A percentile compares a stretch with the other conserved stretches of the same genome.
Evolutionary conservation across 176 grass and related monocot genomes (phyloP).

Genomic region (Raddia distichophylla): DNA sequence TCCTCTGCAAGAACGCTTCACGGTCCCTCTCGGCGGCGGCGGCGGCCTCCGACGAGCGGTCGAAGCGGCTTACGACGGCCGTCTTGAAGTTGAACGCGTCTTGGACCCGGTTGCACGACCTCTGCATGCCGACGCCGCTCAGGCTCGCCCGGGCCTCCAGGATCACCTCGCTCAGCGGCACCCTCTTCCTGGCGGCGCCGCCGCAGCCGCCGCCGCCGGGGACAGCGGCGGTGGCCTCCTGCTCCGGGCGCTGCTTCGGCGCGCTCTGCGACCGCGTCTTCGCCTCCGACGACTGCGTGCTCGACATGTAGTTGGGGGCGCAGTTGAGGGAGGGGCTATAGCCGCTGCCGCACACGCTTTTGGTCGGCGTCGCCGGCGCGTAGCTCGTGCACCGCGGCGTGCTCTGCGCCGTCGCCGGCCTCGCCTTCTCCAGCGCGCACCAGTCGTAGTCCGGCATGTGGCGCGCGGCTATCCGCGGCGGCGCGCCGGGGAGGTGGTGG

Average conservation of each 20-base stretch:
- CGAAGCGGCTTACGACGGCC: constrained; percentile 62
- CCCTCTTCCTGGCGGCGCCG: constrained; percentile 49
- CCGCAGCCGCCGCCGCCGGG: neutral
- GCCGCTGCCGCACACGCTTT: constrained; percentile 58
- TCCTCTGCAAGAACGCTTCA: constrained; percentile 59
- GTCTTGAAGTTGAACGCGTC: constrained; percentile 86
- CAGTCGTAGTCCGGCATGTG: constrained; percentile 62
- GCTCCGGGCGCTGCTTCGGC: constrained; percentile 86
- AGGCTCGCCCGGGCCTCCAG: constrained; percentile 71
- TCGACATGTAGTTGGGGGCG: constrained; percentile 74
- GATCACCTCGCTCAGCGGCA: constrained; percentile 85
- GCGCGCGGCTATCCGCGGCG: constrained; percentile 55
- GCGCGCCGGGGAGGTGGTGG: constrained; percentile 31
- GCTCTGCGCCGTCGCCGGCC: constrained; percentile 81
- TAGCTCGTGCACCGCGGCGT: constrained; percentile 62
- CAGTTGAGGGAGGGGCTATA: constrained; percentile 46
- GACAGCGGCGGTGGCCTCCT: neutral
- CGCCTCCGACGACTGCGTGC: constrained; percentile 87
- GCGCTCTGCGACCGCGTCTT: constrained; percentile 92
- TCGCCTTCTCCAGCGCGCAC: constrained; percentile 52
- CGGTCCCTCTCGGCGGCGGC: constrained; percentile 37
- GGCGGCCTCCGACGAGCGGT: constrained; percentile 39
- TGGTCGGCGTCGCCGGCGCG: constrained; percentile 64
- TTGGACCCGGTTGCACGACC: constrained; percentile 51
- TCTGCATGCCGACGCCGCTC: constrained; percentile 51